Evolutionary conservation across 2,329 filamentous ascomycete species (phyloP).

Genomic region (Leptographium flavum): DNA sequence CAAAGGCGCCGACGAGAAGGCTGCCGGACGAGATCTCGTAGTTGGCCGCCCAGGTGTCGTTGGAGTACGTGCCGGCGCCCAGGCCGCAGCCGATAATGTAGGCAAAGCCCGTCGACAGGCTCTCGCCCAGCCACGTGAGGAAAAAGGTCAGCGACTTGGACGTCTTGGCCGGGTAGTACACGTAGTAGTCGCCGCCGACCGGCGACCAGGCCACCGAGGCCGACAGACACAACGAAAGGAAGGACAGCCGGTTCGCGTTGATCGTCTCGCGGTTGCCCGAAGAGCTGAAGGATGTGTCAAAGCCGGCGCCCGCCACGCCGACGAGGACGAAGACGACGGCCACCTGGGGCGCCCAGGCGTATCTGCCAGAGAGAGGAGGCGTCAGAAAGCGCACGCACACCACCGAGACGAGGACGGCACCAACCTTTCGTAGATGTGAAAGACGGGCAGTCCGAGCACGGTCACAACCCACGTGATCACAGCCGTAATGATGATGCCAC

Average conservation of each 20-base stretch:
- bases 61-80: slow-evolving; percentile 37
- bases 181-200: slow-evolving; percentile 52
- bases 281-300: slow-evolving; percentile 37
- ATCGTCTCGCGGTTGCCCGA: slow-evolving; percentile 35
- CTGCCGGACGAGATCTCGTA: slow-evolving; percentile 46
- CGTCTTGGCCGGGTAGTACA: slow-evolving; percentile 27
- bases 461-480: slow-evolving; percentile 49
- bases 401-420: no score
- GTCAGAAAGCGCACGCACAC: no score
- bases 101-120: slow-evolving; percentile 42
- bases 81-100: slow-evolving; percentile 49
- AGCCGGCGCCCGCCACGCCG: slow-evolving; percentile 44
- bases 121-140: slow-evolving; percentile 41
- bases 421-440: slow-evolving; percentile 56
- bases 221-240: slow-evolving; percentile 55
- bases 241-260: slow-evolving; percentile 46
- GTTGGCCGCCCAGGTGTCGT: slow-evolving; percentile 39
- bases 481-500: slow-evolving; percentile 52
- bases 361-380: slow-evolving; percentile 20
- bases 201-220: slow-evolving; percentile 50
- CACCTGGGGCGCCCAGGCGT: slow-evolving; percentile 49
- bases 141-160: slow-evolving; percentile 28
- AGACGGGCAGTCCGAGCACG: slow-evolving; percentile 52
- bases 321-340: slow-evolving; percentile 46
- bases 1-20: slow-evolving; percentile 48